These are phyloP conservation scores for Debaryomyces coudertii DNA, from an alignment of 1,139 yeast genomes.

Conservation along the genomic window DNA sequence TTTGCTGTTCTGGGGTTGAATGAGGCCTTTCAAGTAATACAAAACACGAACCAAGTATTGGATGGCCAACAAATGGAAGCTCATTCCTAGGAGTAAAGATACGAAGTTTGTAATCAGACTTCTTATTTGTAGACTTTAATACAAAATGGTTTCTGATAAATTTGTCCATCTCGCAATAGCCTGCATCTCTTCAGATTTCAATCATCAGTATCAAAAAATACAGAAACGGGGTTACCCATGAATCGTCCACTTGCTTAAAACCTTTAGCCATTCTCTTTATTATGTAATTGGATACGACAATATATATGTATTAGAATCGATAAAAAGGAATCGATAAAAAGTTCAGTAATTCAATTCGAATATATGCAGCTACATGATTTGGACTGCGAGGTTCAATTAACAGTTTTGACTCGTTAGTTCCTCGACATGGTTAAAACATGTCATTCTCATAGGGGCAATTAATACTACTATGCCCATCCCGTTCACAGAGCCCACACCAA, in stretches of 20 bases:
- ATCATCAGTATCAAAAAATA: conserved; percentile 39
- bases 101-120: conserved; percentile 49
- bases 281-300: not conserved
- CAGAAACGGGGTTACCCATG: conserved; percentile 61
- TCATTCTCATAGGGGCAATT: conserved; percentile 87
- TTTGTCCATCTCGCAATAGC: conserved; percentile 58
- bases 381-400: too few relatives aligned
- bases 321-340: too few relatives aligned
- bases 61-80: conserved; percentile 65
- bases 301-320: not conserved
- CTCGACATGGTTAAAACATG: conserved; percentile 31
- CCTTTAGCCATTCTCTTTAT: conserved; percentile 1
- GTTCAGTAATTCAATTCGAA: too few relatives aligned
- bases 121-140: conserved; percentile 32
- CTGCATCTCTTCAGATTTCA: conserved; percentile 43
- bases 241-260: conserved; percentile 55
- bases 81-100: conserved; percentile 51
- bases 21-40: conserved; percentile 40
- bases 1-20: conserved; percentile 27
- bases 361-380: too few relatives aligned
- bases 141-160: conserved; percentile 58
- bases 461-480: conserved; percentile 82
- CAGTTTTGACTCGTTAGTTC: not conserved
- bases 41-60: conserved; percentile 55
- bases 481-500: conserved; percentile 94